Conservation (phyloP, 805 yeast genomes). For the Hanseniaspora taiwanica region DNA sequence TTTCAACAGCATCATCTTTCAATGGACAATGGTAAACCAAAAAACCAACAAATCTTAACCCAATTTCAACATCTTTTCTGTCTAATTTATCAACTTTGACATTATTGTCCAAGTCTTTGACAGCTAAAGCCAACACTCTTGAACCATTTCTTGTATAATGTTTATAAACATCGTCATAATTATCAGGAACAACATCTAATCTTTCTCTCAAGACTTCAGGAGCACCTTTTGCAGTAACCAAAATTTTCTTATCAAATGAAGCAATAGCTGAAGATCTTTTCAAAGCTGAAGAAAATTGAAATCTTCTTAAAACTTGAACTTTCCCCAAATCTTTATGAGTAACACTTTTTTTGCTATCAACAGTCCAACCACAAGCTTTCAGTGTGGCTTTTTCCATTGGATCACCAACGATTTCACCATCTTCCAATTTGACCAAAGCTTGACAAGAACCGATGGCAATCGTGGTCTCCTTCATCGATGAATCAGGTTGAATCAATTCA, state of each 20-base stretch:
- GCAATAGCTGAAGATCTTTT: conserved; percentile 90
- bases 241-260: conserved; percentile 36
- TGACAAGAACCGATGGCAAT: conserved; percentile 87
- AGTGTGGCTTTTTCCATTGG: conserved; percentile 98
- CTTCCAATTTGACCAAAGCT: conserved; percentile 86
- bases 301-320: conserved; percentile 73
- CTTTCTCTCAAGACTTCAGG: conserved; percentile 87
- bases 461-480: conserved; percentile 38
- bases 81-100: conserved; percentile 43
- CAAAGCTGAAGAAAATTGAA: conserved; percentile 91
- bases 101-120: conserved; percentile 51
- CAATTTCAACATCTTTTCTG: conserved; percentile 67
- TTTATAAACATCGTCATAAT: conserved; percentile 77
- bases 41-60: conserved; percentile 76
- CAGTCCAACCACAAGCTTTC: conserved; percentile 74
- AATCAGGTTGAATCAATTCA: conserved; percentile 36
- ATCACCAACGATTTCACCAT: conserved; percentile 96
- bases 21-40: conserved; percentile 95
- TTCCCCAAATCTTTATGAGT: conserved; percentile 33
- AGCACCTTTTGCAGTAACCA: conserved; percentile 93
- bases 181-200: conserved; percentile 55
- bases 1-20: conserved; percentile 83
- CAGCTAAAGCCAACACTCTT: conserved; percentile 91
- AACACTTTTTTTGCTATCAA: conserved; percentile 63
- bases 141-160: conserved; percentile 91